Percentiles rank a stretch among this genome's conserved stretches.
Conservation (phyloP, 129 eudicot species). For the Deinandra increscens region DNA sequence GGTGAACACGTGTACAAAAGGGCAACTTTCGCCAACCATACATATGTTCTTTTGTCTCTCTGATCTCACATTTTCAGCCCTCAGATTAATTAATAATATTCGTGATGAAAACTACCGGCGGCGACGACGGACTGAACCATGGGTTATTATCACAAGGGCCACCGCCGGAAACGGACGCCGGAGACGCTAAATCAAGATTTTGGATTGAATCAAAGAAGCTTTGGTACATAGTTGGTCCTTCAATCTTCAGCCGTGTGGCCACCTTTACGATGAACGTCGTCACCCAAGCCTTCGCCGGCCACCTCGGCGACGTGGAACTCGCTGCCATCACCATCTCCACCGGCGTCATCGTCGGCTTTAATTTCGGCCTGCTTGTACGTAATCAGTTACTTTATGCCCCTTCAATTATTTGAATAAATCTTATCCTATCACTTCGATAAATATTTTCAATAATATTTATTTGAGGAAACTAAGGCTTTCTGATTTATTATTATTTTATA, state of each 20-base stretch:
- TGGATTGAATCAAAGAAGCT: conserved; percentile 57
- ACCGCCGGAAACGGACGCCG: conserved; percentile 10
- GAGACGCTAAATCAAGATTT: conserved; percentile 17
- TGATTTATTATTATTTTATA: no score
- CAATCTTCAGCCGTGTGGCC: conserved; percentile 50
- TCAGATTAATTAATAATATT: not conserved
- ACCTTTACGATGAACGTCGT: conserved; percentile 45
- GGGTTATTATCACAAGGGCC: conserved; percentile 7
- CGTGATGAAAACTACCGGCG: not conserved
- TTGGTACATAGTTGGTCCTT: conserved; percentile 55
- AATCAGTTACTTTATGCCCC: not conserved
- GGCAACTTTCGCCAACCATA: not conserved
- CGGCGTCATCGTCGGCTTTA: conserved; percentile 50
- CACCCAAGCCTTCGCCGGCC: conserved; percentile 62
- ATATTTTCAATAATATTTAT: not conserved
- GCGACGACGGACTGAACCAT: conserved; percentile 10
- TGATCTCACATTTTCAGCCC: not conserved
- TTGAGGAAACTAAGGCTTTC: not conserved
- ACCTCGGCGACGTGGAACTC: conserved; percentile 43
- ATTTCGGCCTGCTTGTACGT: conserved; percentile 52
- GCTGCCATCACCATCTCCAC: conserved; percentile 53
- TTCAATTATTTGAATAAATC: not conserved
- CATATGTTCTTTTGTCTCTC: not conserved
- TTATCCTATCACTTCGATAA: not conserved
- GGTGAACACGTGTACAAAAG: not conserved